These are phyloP conservation scores for Lentinula lateritia DNA, from an alignment of 768 basidiomycete species.

Conservation along the genomic window DNA sequence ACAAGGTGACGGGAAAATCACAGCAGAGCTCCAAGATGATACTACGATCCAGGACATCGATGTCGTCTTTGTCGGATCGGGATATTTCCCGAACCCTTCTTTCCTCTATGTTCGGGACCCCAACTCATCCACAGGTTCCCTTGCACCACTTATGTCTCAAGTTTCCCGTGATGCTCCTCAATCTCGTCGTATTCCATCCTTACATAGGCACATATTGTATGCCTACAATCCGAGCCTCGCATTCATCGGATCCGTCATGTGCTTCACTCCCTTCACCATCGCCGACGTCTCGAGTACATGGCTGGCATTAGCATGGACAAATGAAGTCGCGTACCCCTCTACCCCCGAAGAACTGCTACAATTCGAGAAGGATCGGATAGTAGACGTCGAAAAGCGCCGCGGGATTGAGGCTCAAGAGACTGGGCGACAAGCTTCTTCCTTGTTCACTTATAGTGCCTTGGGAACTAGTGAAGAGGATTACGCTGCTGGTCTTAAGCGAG, in stretches of 20 bases:
- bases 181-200: conserved; percentile 35
- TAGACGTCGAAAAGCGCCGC: conserved; percentile 11
- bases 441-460: conserved; percentile 32
- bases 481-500: conserved; percentile 27
- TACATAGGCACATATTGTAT: conserved; percentile 42
- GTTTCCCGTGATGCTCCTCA: conserved; percentile 13
- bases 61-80: conserved; percentile 39
- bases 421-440: conserved; percentile 17
- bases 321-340: conserved; percentile 25
- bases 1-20: conserved; percentile 19
- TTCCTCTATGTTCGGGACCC: conserved; percentile 18
- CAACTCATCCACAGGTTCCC: conserved; percentile 16
- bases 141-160: conserved; percentile 29
- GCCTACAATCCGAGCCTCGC: conserved; percentile 40
- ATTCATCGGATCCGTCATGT: conserved; percentile 35
- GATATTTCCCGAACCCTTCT: conserved; percentile 35
- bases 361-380: conserved; percentile 32
- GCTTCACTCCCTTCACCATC: conserved; percentile 43
- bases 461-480: conserved; percentile 28
- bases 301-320: conserved; percentile 37
- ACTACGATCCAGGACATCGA: conserved; percentile 34
- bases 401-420: conserved; percentile 14
- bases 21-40: conserved; percentile 31
- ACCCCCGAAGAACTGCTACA: conserved; percentile 25
- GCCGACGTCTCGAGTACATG: conserved; percentile 46